A percentile compares a stretch with the other conserved stretches of the same genome.
These are phyloP conservation scores for Xylaria castorea DNA, from an alignment of 495 filamentous ascomycete genomes.

Conservation along the genomic window DNA sequence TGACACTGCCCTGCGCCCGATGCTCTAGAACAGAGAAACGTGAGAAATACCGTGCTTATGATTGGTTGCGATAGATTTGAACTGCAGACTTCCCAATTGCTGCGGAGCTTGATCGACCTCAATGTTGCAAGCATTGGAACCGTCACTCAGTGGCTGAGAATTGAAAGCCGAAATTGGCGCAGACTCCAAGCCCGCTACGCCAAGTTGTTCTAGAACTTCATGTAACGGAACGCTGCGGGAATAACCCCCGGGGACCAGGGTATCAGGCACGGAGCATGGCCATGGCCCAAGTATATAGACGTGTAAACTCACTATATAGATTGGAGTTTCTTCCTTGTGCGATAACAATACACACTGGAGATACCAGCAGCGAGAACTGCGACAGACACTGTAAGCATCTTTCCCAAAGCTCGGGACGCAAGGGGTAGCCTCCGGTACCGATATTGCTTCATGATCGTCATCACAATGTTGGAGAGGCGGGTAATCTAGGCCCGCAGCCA, in stretches of 20 bases:
- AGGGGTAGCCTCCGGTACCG: not conserved
- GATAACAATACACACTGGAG: too few species aligned
- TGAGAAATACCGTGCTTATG: slow-evolving; percentile 7
- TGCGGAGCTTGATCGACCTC: slow-evolving; percentile 6
- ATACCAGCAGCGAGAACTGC: too few species aligned
- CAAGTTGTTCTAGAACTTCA: not conserved
- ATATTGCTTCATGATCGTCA: not conserved
- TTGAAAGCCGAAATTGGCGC: not conserved
- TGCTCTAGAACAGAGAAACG: slow-evolving; percentile 17
- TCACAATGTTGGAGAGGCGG: not conserved
- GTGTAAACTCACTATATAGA: too few species aligned
- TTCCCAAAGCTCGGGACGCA: not conserved
- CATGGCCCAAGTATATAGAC: too few species aligned
- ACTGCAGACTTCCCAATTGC: slow-evolving; percentile 12
- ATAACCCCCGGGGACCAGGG: too few species aligned
- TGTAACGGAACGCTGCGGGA: too few species aligned
- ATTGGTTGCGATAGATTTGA: slow-evolving; percentile 13
- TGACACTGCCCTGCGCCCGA: not conserved
- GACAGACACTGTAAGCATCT: not conserved
- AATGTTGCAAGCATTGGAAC: not conserved
- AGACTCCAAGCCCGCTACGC: not conserved
- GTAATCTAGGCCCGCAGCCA: not conserved
- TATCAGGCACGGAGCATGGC: too few species aligned
- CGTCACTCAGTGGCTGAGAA: not conserved
- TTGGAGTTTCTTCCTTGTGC: too few species aligned